Conservation (phyloP, 2,329 filamentous ascomycete species). For the Achaetomium macrosporum region DNA sequence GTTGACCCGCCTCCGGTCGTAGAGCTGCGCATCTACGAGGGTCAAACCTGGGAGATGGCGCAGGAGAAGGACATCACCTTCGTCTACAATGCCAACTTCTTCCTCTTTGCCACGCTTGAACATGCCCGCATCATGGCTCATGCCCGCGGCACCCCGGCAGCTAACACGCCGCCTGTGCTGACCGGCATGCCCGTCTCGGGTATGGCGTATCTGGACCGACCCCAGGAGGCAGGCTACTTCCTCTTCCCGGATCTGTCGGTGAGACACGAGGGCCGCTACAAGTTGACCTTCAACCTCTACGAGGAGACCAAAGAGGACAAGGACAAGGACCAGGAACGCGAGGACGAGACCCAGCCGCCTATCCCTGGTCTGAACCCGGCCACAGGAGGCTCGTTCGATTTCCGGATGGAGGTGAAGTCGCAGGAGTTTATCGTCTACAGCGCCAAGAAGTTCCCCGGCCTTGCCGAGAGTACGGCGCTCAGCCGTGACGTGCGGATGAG, state of each 20-base stretch:
- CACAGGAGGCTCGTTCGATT: slow-evolving; percentile 60
- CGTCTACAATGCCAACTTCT: slow-evolving; percentile 93
- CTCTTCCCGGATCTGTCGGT: slow-evolving; percentile 97
- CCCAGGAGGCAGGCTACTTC: slow-evolving; percentile 77
- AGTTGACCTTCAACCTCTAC: slow-evolving; percentile 86
- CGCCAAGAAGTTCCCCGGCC: slow-evolving; percentile 95
- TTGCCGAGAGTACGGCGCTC: slow-evolving; percentile 81
- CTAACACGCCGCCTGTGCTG: slow-evolving; percentile 72
- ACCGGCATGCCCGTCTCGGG: slow-evolving; percentile 93
- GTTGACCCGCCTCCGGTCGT: slow-evolving; percentile 94
- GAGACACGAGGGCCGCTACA: slow-evolving; percentile 87
- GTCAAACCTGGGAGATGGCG: slow-evolving; percentile 52
- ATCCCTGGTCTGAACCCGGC: slow-evolving; percentile 28
- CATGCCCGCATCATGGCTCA: slow-evolving; percentile 77
- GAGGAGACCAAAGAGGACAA: slow-evolving; percentile 84
- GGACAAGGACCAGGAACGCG: slow-evolving; percentile 57
- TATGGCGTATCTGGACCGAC: slow-evolving; percentile 92
- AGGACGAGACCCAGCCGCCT: slow-evolving; percentile 28
- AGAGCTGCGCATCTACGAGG: slow-evolving; percentile 80
- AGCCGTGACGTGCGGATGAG: slow-evolving; percentile 63
- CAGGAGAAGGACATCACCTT: slow-evolving; percentile 76
- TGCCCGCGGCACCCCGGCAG: slow-evolving; percentile 60
- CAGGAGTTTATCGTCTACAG: slow-evolving; percentile 83
- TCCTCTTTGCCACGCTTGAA: slow-evolving; percentile 89
- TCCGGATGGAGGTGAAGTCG: slow-evolving; percentile 86